Conservation (phyloP, 2,329 filamentous ascomycete species). For the Aspergillus chevalieri region DNA sequence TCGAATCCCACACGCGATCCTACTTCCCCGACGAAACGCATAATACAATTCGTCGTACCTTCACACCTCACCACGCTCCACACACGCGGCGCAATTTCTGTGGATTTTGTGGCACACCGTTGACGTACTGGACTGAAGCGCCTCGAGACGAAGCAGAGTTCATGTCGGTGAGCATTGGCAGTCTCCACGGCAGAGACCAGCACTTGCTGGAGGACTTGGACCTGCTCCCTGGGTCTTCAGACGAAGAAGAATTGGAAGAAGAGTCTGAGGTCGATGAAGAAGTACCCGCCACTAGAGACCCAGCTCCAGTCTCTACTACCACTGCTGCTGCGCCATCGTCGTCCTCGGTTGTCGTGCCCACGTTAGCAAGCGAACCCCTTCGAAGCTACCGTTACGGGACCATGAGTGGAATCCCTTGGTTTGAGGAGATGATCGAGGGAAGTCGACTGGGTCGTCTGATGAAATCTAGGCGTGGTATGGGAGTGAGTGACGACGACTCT, state of each 20-base stretch:
- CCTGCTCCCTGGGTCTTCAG: conserved; percentile 50
- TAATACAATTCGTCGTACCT: conserved; percentile 59
- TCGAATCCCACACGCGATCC: conserved; percentile 66
- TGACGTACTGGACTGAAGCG: conserved; percentile 76
- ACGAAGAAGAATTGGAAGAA: conserved; percentile 6
- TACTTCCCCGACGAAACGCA: conserved; percentile 73
- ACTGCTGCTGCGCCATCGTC: conserved; percentile 1
- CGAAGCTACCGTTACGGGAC: conserved; percentile 33
- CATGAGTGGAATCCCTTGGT: conserved; percentile 68
- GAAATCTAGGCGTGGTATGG: conserved; percentile 52
- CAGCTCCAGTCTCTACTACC: conserved; percentile 14
- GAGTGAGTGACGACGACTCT: conserved; percentile 57
- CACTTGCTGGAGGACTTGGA: conserved; percentile 67
- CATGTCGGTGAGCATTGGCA: conserved; percentile 77
- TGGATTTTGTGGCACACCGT: conserved; percentile 81
- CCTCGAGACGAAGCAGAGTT: conserved; percentile 66
- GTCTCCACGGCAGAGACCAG: conserved; percentile 64
- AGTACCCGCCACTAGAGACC: conserved; percentile 12
- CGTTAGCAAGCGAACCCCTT: conserved; percentile 14
- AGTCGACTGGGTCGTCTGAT: conserved; percentile 65
- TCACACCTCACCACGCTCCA: conserved; percentile 54
- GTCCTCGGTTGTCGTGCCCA: conserved; percentile 17
- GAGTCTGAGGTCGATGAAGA: conserved; percentile 35
- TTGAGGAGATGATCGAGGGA: conserved; percentile 72
- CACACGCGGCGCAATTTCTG: conserved; percentile 72